Base-by-base conservation (phyloP, 345 rosid genomes). In the Durio zibethinus region DNA sequence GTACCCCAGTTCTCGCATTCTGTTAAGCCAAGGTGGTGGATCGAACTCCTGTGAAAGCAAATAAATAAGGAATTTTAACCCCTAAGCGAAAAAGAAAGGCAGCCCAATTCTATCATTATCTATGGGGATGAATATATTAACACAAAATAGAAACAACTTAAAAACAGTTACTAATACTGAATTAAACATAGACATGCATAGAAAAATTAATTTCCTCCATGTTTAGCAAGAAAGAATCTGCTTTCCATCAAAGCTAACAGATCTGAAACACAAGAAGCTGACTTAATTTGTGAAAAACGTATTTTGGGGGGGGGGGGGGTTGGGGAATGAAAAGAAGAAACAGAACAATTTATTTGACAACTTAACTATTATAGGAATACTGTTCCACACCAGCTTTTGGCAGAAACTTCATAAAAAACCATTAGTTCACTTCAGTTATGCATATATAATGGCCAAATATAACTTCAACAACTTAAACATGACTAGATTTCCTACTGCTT, bases 1-100 rank as follows among this genome's bases (percentile, higher is more conserved):
- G 74, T 97, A 97, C 6, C 99, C 99, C 81, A 97, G 81, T 82
- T 97, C 97, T 76, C 90, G 89, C 99, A 97, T 97, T 83, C 97
- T 91, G 84, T 87, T 71, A 71, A 94, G 94, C 99, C 98, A 97
- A 14, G 99, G 98, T 50, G 98, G 99, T 74, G 99, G 98, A 84
- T 97, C 99, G n/a, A 94, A 89, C 83, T 92, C 98, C 99, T 97
- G 80, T 25, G 76, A 27, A 25, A 23, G 14, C 40, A 40, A 42
- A 77, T 33, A 50, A 47, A 60, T 15, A 45, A 66, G 73, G 53
- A 75, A 69, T 38, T 42, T 71, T 40, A 76, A 65, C 59, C 21
- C 20, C 12, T 38, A 33, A 14, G 18, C 25, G 42, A n/a, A 38
- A 23, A 54, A 23, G 62, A 54, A 40, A 23, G 9, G 35, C 12